phyloP scores from a whole-genome alignment of 768 basidiomycete species.

The Pisolithus orientalis region DNA sequence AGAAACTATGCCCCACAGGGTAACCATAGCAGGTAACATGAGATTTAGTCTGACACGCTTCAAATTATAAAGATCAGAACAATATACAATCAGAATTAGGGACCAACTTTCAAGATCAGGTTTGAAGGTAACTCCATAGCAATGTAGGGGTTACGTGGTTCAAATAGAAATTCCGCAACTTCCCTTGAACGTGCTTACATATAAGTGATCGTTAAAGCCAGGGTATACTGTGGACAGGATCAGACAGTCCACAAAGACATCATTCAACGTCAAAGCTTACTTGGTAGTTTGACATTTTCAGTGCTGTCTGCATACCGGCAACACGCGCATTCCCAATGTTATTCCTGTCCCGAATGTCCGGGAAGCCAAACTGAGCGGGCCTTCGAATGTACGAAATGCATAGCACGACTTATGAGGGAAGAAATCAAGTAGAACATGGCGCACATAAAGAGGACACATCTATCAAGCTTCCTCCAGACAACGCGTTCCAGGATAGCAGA shows the following conservation, averaged over 20 bases:
- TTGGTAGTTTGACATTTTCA: constrained; percentile 29
- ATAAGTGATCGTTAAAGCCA: constrained; percentile 24
- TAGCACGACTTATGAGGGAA: constrained; percentile 38
- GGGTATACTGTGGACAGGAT: constrained; percentile 26
- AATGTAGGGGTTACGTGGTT: constrained; percentile 41
- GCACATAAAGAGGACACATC: constrained; percentile 41
- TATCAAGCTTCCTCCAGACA: constrained; percentile 36
- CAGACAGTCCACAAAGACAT: neutral
- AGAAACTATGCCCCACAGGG: constrained; percentile 32
- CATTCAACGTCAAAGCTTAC: neutral
- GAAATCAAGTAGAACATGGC: constrained; percentile 49
- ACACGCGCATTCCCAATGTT: constrained; percentile 58
- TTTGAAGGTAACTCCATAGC: constrained; percentile 10
- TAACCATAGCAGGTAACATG: too few relatives aligned
- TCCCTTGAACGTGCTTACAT: constrained; percentile 8
- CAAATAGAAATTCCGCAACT: neutral
- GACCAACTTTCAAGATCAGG: constrained; percentile 41
- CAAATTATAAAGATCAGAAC: neutral
- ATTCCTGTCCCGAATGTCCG: constrained; percentile 23
- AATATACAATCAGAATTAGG: neutral
- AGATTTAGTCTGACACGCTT: constrained; percentile 48
- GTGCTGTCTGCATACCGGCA: constrained; percentile 50
- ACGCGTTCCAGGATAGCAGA: constrained; percentile 10
- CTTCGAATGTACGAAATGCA: neutral
- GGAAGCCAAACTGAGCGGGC: neutral